Conservation (phyloP, 1,284 basidiomycete genomes). For the Marasmius tenuissimus region DNA sequence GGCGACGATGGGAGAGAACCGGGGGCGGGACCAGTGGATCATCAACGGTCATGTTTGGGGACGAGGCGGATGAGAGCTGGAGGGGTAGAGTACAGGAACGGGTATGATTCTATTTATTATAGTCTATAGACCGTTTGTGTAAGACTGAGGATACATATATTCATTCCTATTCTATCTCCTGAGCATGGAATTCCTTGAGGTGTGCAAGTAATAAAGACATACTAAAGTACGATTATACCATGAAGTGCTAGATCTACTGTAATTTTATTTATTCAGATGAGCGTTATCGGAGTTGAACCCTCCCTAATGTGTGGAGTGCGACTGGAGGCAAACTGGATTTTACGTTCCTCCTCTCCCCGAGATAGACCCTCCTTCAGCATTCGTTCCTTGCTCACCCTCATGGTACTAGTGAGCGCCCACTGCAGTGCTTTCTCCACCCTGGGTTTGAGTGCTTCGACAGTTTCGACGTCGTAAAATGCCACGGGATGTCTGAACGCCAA, state of each 20-base stretch:
- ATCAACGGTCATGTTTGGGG: neutral
- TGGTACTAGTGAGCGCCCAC: conserved; percentile 51
- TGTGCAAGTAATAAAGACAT: too few species aligned
- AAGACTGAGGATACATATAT: too few species aligned
- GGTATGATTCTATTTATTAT: neutral
- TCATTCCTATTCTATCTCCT: too few species aligned
- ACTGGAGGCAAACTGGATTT: too few species aligned
- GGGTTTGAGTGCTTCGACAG: conserved; percentile 58
- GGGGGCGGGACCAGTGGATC: conserved; percentile 3
- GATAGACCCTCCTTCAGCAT: neutral
- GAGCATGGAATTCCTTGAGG: too few species aligned
- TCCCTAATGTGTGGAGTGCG: too few species aligned
- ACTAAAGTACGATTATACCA: too few species aligned
- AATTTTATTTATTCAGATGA: too few species aligned
- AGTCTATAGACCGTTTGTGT: too few species aligned
- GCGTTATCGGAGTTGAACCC: too few species aligned
- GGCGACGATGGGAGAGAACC: conserved; percentile 70
- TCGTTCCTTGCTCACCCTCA: conserved; percentile 12
- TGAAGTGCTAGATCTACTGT: too few species aligned
- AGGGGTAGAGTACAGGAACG: neutral
- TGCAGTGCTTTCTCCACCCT: conserved; percentile 73
- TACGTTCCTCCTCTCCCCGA: too few species aligned
- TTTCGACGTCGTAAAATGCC: conserved; percentile 62
- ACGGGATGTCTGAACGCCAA: conserved; percentile 77
- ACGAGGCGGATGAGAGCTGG: neutral